Evolutionary conservation across 1,284 basidiomycete species (phyloP).

Genomic region (Peniophora sp.): DNA sequence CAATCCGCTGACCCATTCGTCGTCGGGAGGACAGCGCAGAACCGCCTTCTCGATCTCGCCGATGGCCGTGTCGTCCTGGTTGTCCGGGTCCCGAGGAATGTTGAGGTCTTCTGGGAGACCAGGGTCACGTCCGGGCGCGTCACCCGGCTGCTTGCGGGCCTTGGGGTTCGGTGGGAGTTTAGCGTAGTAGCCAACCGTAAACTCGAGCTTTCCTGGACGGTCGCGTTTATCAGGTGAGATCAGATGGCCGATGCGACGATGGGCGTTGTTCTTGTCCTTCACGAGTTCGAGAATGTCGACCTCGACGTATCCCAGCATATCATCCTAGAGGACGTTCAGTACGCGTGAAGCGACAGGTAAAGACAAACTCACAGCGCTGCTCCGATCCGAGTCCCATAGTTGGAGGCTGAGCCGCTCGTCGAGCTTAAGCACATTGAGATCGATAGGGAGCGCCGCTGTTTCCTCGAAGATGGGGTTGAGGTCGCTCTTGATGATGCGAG

Average conservation of each 20-base stretch:
- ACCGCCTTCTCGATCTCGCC: slow-evolving; percentile 37
- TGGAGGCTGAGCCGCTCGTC: slow-evolving; percentile 62
- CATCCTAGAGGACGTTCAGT: slow-evolving; percentile 19
- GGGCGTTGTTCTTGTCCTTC: slow-evolving; percentile 20
- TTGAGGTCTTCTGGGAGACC: slow-evolving; percentile 24
- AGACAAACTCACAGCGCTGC: slow-evolving; percentile 26
- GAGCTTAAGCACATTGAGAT: slow-evolving; percentile 61
- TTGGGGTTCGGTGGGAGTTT: slow-evolving; percentile 45
- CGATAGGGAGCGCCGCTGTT: slow-evolving; percentile 62
- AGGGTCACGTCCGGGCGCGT: slow-evolving; percentile 21
- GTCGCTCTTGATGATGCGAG: slow-evolving; percentile 60
- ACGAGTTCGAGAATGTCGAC: slow-evolving; percentile 24
- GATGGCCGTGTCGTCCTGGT: slow-evolving; percentile 22
- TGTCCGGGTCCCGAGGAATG: slow-evolving; percentile 15
- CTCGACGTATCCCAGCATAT: slow-evolving; percentile 26
- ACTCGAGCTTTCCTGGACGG: slow-evolving; percentile 24
- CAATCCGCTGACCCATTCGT: slow-evolving; percentile 49
- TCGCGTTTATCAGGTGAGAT: slow-evolving; percentile 18
- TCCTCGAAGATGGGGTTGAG: slow-evolving; percentile 74
- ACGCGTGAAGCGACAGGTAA: background rate
- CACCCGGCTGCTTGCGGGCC: slow-evolving; percentile 23
- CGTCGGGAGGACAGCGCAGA: slow-evolving; percentile 51
- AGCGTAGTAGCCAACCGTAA: slow-evolving; percentile 60
- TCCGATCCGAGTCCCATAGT: slow-evolving; percentile 72
- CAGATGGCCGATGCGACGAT: slow-evolving; percentile 20